phyloP scores from a whole-genome alignment of 176 grass and related monocot species.

The Dactylis glomerata region DNA sequence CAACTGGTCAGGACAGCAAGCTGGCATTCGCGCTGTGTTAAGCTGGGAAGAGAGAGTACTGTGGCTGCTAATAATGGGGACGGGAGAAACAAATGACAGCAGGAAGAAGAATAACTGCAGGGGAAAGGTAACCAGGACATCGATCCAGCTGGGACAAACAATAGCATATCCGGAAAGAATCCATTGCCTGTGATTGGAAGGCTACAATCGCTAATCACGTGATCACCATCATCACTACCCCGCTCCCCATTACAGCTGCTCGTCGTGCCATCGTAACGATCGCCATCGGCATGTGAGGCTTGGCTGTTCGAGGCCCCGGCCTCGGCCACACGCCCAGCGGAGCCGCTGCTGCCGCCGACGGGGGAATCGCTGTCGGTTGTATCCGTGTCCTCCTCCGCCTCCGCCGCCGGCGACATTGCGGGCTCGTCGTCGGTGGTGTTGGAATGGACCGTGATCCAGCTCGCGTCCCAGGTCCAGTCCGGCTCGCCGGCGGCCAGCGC shows the following conservation, averaged over 20 bases:
- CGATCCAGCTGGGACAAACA: not conserved
- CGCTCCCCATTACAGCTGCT: not conserved
- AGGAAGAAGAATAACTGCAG: not conserved
- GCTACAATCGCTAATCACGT: slow-evolving; percentile 7
- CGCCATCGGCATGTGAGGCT: not conserved
- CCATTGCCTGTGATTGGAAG: slow-evolving; percentile 1
- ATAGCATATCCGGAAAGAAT: slow-evolving; percentile 17
- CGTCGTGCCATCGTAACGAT: not conserved
- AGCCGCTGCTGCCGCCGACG: not conserved
- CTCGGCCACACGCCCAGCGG: not conserved
- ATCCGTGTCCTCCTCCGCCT: too few relatives aligned
- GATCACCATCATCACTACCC: slow-evolving; percentile 10
- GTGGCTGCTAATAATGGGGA: not conserved
- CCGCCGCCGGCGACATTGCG: not conserved
- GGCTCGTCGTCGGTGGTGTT: not conserved
- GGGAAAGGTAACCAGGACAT: not conserved
- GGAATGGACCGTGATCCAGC: slow-evolving; percentile 34
- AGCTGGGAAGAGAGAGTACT: not conserved
- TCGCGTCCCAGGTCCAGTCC: slow-evolving; percentile 41
- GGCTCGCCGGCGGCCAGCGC: slow-evolving; percentile 10
- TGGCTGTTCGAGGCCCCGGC: not conserved
- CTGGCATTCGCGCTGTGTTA: not conserved
- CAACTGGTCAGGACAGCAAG: not conserved
- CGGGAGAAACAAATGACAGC: not conserved
- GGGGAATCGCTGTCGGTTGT: not conserved